A percentile compares a stretch with the other conserved stretches of the same genome.
phyloP scores from a whole-genome alignment of 441 rosid genomes.

The Populus hybrid region DNA sequence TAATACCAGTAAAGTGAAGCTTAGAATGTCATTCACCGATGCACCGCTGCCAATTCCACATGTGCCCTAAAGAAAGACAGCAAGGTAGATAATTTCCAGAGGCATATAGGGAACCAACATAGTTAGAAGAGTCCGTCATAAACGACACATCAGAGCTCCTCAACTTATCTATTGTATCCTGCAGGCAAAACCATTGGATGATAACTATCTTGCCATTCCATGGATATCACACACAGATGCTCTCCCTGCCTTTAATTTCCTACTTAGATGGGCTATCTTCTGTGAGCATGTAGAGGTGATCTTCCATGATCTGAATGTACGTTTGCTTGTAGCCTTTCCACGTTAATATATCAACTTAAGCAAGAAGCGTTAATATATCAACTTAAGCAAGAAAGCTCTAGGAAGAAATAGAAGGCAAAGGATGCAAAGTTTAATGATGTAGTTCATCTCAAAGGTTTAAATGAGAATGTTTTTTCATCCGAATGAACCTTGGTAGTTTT shows the following conservation, averaged over 20 bases:
- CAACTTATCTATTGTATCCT: not conserved
- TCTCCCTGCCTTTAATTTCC: not conserved
- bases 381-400: not conserved
- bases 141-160: not conserved
- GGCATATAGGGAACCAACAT: not conserved
- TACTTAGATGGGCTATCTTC: not conserved
- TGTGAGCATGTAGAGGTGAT: not conserved
- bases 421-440: not conserved
- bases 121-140: not conserved
- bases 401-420: not conserved
- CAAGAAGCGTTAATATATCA: not conserved
- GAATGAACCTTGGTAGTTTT: not conserved
- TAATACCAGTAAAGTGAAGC: not conserved
- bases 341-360: not conserved
- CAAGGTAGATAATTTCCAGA: not conserved
- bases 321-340: not conserved
- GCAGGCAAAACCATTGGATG: not conserved
- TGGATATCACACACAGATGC: not conserved
- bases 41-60: not conserved
- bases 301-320: not conserved
- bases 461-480: not conserved
- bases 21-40: not conserved
- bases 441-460: not conserved
- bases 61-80: not conserved
- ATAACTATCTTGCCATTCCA: not conserved